Conservation (phyloP, 345 rosid species). For the Dovyalis caffra region DNA sequence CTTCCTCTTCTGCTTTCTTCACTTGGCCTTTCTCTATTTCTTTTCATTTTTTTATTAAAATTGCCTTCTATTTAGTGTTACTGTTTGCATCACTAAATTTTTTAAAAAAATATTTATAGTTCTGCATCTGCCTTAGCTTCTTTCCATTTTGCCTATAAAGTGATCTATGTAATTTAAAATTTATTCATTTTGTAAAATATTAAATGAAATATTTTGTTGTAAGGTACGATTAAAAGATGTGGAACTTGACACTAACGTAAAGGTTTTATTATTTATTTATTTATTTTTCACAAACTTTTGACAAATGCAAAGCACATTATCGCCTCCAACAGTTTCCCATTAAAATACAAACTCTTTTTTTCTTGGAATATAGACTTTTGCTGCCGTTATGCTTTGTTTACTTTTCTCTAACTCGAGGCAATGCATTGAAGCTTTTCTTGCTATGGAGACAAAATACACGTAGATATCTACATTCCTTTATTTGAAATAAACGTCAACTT, state of each 20-base stretch:
- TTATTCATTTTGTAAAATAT: too few species aligned
- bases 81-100: neutral
- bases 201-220: too few species aligned
- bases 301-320: neutral
- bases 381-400: neutral
- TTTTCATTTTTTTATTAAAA: too few species aligned
- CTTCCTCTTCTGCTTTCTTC: too few species aligned
- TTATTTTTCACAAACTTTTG: neutral
- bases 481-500: neutral
- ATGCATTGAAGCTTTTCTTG: slow-evolving; percentile 34
- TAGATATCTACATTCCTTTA: neutral
- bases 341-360: neutral
- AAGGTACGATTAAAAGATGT: too few species aligned
- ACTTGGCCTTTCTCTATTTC: neutral
- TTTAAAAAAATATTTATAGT: neutral
- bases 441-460: slow-evolving; percentile 15
- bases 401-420: slow-evolving; percentile 12
- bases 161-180: too few species aligned
- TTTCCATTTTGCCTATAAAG: neutral
- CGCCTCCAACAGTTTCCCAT: neutral
- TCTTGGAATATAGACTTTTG: neutral
- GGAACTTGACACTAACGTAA: too few species aligned
- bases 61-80: neutral
- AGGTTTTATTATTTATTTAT: too few species aligned
- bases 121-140: neutral